Evolutionary conservation across 495 filamentous ascomycete genomes (phyloP).

Genomic region (Haplographium delicatum): DNA sequence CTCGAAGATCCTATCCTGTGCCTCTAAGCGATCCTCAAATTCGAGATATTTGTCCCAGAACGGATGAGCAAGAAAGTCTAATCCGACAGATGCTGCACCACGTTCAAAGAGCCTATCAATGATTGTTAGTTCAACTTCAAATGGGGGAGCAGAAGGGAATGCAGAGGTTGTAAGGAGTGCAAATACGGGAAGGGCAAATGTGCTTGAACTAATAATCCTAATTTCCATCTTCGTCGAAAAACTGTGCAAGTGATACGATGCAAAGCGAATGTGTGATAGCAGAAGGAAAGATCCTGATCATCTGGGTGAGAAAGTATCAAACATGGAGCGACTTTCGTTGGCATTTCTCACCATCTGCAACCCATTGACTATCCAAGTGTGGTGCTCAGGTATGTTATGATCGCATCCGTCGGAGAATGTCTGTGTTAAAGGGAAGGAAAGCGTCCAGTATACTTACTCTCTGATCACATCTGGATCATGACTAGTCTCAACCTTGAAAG

Average conservation of each 20-base stretch:
- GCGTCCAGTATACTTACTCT: slow-evolving; percentile 87
- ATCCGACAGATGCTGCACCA: slow-evolving; percentile 74
- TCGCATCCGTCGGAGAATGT: slow-evolving; percentile 28
- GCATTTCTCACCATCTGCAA: slow-evolving; percentile 30
- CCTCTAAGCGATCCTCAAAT: slow-evolving; percentile 86
- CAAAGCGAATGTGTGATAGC: slow-evolving; percentile 31
- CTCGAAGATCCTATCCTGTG: slow-evolving; percentile 78
- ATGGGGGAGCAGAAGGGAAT: slow-evolving; percentile 27
- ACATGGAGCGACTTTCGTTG: slow-evolving; percentile 25
- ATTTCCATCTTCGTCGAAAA: slow-evolving; percentile 43
- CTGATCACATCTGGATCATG: slow-evolving; percentile 92
- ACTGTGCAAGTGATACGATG: slow-evolving; percentile 34
- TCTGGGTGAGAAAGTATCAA: slow-evolving; percentile 49
- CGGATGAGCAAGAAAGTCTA: slow-evolving; percentile 90
- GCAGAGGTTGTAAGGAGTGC: slow-evolving; percentile 42
- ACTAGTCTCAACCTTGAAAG: slow-evolving; percentile 94
- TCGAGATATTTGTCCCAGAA: slow-evolving; percentile 99
- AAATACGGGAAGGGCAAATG: slow-evolving; percentile 54
- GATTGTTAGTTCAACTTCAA: slow-evolving; percentile 46
- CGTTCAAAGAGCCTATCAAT: slow-evolving; percentile 82
- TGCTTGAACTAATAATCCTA: slow-evolving; percentile 45
- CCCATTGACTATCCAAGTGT: slow-evolving; percentile 19
- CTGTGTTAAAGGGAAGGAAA: slow-evolving; percentile 65
- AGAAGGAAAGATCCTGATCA: slow-evolving; percentile 50
- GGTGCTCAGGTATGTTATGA: slow-evolving; percentile 16